These are phyloP conservation scores for Discostella stelligeroides DNA, from an alignment of 108 stramenopile genomes.

Conservation along the genomic window DNA sequence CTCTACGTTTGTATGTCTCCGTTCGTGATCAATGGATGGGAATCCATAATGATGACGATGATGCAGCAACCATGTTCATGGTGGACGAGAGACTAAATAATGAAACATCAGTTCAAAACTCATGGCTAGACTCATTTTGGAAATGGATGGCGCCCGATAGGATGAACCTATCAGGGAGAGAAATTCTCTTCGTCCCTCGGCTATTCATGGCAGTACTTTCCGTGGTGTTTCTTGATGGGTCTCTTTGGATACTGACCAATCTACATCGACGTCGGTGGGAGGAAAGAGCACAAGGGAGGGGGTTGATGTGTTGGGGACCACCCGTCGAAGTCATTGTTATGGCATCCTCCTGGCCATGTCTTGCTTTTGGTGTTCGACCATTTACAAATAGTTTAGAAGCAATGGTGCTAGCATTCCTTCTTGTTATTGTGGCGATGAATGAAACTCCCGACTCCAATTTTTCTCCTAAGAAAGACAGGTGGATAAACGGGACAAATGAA, in stretches of 20 bases:
- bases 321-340: conserved; percentile 59
- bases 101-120: background rate
- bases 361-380: conserved; percentile 66
- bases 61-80: too few species aligned
- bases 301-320: conserved; percentile 6
- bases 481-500: background rate
- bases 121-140: conserved; percentile 3
- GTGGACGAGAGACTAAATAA: background rate
- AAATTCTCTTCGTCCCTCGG: conserved; percentile 71
- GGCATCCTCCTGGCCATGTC: conserved; percentile 72
- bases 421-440: conserved; percentile 32
- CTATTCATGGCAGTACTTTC: conserved; percentile 65
- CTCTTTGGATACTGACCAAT: conserved; percentile 53
- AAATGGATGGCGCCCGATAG: background rate
- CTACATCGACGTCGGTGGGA: conserved; percentile 4
- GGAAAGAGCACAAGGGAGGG: background rate
- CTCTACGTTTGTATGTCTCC: conserved; percentile 52
- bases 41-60: background rate
- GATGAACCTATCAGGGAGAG: conserved; percentile 51
- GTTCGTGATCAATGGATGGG: conserved; percentile 11
- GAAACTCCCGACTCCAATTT: too few species aligned
- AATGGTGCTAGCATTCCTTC: conserved; percentile 59
- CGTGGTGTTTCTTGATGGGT: conserved; percentile 58
- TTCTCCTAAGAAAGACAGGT: conserved; percentile 6
- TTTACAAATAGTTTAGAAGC: conserved; percentile 85